phyloP scores from a whole-genome alignment of 2,329 filamentous ascomycete genomes.

The Rutstroemia sydowiana region DNA sequence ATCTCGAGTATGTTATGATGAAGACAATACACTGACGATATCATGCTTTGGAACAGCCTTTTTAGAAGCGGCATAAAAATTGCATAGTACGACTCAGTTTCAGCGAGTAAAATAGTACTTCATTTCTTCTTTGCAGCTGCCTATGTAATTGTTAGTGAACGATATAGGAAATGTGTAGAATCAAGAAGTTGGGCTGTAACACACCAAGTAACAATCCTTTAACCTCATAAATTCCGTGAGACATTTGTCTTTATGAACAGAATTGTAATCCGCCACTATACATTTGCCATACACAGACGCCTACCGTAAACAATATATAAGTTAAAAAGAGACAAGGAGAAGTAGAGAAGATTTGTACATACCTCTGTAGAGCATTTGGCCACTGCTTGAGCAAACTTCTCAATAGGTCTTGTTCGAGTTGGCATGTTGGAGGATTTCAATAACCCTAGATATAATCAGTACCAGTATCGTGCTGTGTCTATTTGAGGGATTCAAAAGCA shows the following conservation, averaged over 20 bases:
- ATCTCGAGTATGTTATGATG: not conserved
- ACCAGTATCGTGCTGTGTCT: too few relatives aligned
- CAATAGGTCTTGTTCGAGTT: conserved; percentile 50
- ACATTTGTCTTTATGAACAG: conserved; percentile 87
- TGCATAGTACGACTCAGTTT: not conserved
- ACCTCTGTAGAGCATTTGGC: conserved; percentile 62
- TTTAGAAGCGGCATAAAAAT: not conserved
- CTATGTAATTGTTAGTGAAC: conserved; percentile 29
- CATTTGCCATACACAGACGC: conserved; percentile 85
- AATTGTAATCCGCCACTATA: conserved; percentile 81
- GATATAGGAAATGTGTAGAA: conserved; percentile 1
- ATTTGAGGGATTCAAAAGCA: too few relatives aligned
- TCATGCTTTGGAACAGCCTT: not conserved
- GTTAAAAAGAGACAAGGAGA: conserved; percentile 5
- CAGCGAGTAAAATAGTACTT: not conserved
- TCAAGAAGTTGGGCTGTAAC: conserved; percentile 24
- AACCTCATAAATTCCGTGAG: conserved; percentile 73
- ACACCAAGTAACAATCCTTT: conserved; percentile 82
- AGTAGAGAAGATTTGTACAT: conserved; percentile 18
- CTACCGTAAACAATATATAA: conserved; percentile 38
- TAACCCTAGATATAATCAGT: too few relatives aligned
- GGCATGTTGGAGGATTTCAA: conserved; percentile 24
- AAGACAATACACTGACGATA: not conserved
- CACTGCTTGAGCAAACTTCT: conserved; percentile 59
- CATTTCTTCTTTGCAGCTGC: conserved; percentile 44